These are phyloP conservation scores for Allantophomopsis cytisporea DNA, from an alignment of 2,329 filamentous ascomycete genomes.

Conservation along the genomic window DNA sequence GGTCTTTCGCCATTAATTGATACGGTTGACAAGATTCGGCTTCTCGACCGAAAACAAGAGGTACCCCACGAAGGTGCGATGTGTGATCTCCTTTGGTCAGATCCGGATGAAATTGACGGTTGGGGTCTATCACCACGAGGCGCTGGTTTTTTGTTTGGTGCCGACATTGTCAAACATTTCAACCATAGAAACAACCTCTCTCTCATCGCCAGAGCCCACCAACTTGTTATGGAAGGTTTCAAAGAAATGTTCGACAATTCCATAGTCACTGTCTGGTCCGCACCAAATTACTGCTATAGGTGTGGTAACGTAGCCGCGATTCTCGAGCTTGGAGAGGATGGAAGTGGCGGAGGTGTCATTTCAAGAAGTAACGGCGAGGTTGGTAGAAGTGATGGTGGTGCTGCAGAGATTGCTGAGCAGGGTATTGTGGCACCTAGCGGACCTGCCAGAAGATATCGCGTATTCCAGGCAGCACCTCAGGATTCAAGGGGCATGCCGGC, in stretches of 20 bases:
- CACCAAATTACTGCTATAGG: constrained; percentile 87
- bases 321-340: constrained; percentile 81
- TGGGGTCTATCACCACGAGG: constrained; percentile 92
- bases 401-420: constrained; percentile 29
- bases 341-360: constrained; percentile 47
- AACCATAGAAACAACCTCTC: constrained; percentile 90
- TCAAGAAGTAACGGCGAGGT: constrained; percentile 26
- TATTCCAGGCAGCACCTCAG: constrained; percentile 94
- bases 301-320: constrained; percentile 95
- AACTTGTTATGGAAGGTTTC: constrained; percentile 98
- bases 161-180: constrained; percentile 91
- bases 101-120: constrained; percentile 94
- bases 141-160: constrained; percentile 89
- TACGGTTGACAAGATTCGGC: constrained; percentile 85
- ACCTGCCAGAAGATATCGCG: constrained; percentile 79
- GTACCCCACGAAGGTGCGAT: constrained; percentile 97
- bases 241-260: constrained; percentile 97
- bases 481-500: constrained; percentile 95
- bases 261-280: constrained; percentile 97
- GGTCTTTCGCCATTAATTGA: constrained; percentile 86
- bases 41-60: constrained; percentile 94
- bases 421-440: constrained; percentile 45
- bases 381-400: constrained; percentile 37
- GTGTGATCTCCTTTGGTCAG: constrained; percentile 97
- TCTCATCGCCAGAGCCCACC: constrained; percentile 85